Evolutionary conservation across 2,329 filamentous ascomycete genomes (phyloP), one percentile per base, ranked within the genome.

Genomic region (Rhynchosporium secalis): DNA sequence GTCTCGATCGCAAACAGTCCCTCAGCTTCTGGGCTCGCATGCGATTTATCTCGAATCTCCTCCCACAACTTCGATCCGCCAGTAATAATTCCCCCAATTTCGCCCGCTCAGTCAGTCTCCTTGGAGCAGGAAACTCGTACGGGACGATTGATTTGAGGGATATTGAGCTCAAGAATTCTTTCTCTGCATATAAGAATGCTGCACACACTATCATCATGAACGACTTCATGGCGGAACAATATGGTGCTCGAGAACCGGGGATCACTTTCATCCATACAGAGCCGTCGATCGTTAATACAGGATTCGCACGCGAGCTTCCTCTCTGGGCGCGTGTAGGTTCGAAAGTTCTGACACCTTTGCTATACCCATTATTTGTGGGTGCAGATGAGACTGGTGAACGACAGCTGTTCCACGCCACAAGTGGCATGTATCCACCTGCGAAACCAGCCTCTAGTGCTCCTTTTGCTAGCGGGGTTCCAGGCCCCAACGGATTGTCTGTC

Each of bases 21-120:
- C 57, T 72, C 4, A 72, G 77, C 26, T 83, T 81, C 73, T 87
- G 87, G 73, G 78, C 81, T 4, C 85, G 85, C 26, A 78, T 82
- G 65, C 82, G 83, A 45, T 83, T 87, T 68, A 77, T 82, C 12
- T 62, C 78, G 49, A 84, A 86, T 59, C 78, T 89, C 0, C 79
- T 87, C 8, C 85, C 86, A 0, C 76, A 81, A 0, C 76, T 89
- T 2, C 62, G 55, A 48, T 63, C 57, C 13, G 69, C 70, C 26
- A 65, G 59, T 29, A 58, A 59, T 9, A 75, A 76, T 10, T 78
- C 83, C 0, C 68, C 76, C 0, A 65, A 74, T 4, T 76, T 85
- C 29, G 78, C 80, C 0, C 81, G 84, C 8, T 81, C 86, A 8
- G 77, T 86, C 29, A 80, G 75, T n/a, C 78, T 86, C n/a, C 74